phyloP scores from a whole-genome alignment of 768 basidiomycete genomes.

The Cytidiella melzeri region DNA sequence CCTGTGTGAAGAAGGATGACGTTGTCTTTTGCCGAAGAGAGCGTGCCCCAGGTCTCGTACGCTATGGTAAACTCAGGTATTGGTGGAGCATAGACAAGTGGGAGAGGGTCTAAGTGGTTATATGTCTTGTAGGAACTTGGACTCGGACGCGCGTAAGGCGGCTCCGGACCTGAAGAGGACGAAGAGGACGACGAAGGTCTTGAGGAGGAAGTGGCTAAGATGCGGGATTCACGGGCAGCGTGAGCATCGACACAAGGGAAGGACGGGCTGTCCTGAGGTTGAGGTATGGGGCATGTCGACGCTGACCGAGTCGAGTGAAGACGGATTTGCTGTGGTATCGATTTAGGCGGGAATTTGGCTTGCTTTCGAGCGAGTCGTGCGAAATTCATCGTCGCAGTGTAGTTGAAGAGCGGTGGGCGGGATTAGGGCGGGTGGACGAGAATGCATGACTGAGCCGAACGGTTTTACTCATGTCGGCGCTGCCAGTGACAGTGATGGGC shows the following conservation, averaged over 20 bases:
- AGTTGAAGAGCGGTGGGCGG: neutral
- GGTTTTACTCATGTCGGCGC: neutral
- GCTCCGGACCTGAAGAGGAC: conserved; percentile 65
- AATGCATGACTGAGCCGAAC: too few relatives aligned
- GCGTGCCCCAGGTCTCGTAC: conserved; percentile 96
- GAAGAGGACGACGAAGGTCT: conserved; percentile 16
- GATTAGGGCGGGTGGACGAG: neutral
- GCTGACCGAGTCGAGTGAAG: conserved; percentile 9
- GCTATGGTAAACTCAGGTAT: conserved; percentile 80
- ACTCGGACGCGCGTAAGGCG: conserved; percentile 73
- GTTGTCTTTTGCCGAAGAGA: conserved; percentile 73
- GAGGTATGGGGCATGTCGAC: conserved; percentile 14
- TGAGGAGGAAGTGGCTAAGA: conserved; percentile 27
- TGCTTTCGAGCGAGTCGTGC: conserved; percentile 4
- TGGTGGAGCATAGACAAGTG: conserved; percentile 49
- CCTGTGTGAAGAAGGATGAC: conserved; percentile 95
- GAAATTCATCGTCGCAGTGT: conserved; percentile 1
- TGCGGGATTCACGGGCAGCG: conserved; percentile 56
- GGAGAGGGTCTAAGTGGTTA: conserved; percentile 54
- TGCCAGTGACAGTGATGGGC: conserved; percentile 1
- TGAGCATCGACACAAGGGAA: conserved; percentile 85
- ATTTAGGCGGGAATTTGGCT: conserved; percentile 2
- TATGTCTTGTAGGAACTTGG: conserved; percentile 70
- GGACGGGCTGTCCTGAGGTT: conserved; percentile 17
- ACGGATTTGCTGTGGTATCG: conserved; percentile 7